Evolutionary conservation across 2,329 filamentous ascomycete species (phyloP).

Genomic region (Ophiostoma triangulosporum): DNA sequence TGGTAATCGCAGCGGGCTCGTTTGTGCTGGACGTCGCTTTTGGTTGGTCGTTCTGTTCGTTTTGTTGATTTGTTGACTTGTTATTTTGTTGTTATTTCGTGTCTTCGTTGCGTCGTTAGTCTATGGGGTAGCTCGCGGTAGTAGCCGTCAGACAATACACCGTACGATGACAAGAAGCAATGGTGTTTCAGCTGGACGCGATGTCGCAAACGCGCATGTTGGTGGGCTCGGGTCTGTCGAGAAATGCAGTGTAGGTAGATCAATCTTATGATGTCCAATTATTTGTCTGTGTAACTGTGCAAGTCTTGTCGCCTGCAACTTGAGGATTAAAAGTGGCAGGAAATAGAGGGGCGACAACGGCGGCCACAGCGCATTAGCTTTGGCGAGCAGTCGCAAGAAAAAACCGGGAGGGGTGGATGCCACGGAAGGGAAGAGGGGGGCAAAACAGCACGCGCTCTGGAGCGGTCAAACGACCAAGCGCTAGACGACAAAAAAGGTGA

Average conservation of each 20-base stretch:
- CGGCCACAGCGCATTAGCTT: slow-evolving; percentile 3
- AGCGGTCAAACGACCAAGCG: slow-evolving; percentile 5
- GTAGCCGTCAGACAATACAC: neutral
- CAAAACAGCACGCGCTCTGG: slow-evolving; percentile 6
- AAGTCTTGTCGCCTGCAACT: neutral
- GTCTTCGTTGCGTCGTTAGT: neutral
- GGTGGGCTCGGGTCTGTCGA: too few relatives aligned
- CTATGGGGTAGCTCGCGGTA: neutral
- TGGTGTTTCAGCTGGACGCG: slow-evolving; percentile 1
- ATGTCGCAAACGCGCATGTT: neutral
- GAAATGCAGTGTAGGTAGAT: too few relatives aligned
- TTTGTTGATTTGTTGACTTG: neutral
- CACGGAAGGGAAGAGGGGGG: slow-evolving; percentile 2
- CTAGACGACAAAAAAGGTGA: too few relatives aligned
- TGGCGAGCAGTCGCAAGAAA: neutral
- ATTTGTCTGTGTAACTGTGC: neutral
- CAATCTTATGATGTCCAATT: too few relatives aligned
- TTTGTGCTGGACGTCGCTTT: neutral
- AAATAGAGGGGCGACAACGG: neutral
- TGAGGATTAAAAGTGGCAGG: neutral
- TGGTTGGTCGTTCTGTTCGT: too few relatives aligned
- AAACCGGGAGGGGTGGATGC: slow-evolving; percentile 3
- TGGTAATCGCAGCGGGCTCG: neutral
- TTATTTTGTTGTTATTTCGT: neutral
- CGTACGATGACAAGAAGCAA: neutral